Evolutionary conservation across 495 filamentous ascomycete genomes (phyloP), one percentile per base, ranked within the genome.

Genomic region (Choiromyces venosus): DNA sequence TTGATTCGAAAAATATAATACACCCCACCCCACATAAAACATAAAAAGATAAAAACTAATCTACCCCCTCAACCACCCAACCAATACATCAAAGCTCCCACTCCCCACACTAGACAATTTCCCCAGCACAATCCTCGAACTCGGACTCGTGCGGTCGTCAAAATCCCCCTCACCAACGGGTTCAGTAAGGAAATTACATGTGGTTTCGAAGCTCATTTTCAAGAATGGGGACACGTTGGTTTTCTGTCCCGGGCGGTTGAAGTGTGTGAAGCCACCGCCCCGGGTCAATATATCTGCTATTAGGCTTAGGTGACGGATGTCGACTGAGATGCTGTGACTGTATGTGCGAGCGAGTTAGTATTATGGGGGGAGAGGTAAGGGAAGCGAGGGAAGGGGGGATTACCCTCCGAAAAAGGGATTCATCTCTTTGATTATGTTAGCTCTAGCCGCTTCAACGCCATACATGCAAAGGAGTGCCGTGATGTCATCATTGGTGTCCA

Each of bases 191-290:
- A 96, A 97, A 2, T 91, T 91, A 42, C 97, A 87, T 33, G 95
- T 98, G 6, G 95, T 98, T 86, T 99, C 94, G 85, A 97, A 98
- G 82, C 92, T 96, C 93, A 97, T 97, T 87, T 97, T 97, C 83
- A 94, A 90, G 75, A 98, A 93, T 1, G 95, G 93, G 69, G 91
- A 94, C 21, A 92, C 89, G 79, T 90, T 91, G 73, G 91, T 87
- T 81, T 89, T 91, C 69, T 98, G 82, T 25, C 94, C 95, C 76
- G 90, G 94, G 65, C 95, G 90, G 83, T 91, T 97, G 85, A 98
- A 99, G 3, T 94, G 89, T 25, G 87, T 89, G 83, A 95, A 98
- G 25, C 88, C 89, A 75, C 95, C 95, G 74, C 88, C 89, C 36
- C 93, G 85, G 25, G 96, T 98, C 95, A 99, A 98, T 83, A 91